Evolutionary conservation across 192 early-diverging fungal genomes (phyloP).

Genomic region (Oehlia diaphana): DNA sequence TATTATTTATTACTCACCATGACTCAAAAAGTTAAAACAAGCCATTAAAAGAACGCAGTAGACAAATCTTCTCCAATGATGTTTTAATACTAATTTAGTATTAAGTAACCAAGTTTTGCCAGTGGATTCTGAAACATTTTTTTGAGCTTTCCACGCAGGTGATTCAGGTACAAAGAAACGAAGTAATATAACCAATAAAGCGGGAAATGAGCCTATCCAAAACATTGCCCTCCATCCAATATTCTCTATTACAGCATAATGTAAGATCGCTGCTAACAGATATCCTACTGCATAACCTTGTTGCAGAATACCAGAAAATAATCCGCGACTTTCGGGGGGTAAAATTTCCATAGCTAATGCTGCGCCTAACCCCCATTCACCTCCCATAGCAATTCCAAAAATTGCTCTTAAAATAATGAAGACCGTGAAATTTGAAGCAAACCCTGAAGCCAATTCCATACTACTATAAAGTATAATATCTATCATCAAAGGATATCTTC

Average conservation of each 20-base stretch:
- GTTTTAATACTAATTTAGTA: constrained; percentile 33
- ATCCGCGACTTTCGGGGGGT: constrained; percentile 64
- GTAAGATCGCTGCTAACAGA: constrained; percentile 62
- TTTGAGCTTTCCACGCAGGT: constrained; percentile 47
- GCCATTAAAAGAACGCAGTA: constrained; percentile 63
- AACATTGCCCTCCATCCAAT: constrained; percentile 71
- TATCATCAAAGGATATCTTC: constrained; percentile 66
- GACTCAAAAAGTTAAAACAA: constrained; percentile 70
- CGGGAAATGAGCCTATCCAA: constrained; percentile 63
- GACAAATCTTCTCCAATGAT: constrained; percentile 55
- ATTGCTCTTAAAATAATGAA: constrained; percentile 62
- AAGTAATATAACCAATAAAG: constrained; percentile 58
- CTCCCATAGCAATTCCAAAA: constrained; percentile 74
- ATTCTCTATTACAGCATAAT: constrained; percentile 52
- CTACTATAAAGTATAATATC: constrained; percentile 63
- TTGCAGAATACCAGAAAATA: constrained; percentile 77
- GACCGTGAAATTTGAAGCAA: constrained; percentile 57
- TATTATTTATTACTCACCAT: constrained; percentile 39
- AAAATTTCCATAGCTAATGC: constrained; percentile 72
- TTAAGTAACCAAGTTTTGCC: constrained; percentile 27
- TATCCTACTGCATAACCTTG: constrained; percentile 71
- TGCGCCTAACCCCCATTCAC: constrained; percentile 72
- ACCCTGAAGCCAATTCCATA: constrained; percentile 66
- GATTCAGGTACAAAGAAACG: constrained; percentile 67
- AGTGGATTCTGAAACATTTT: constrained; percentile 35